Evolutionary conservation across 2,329 filamentous ascomycete genomes (phyloP), one percentile per base, ranked within the genome.

Genomic region (Ascochyta clinopodiicola): DNA sequence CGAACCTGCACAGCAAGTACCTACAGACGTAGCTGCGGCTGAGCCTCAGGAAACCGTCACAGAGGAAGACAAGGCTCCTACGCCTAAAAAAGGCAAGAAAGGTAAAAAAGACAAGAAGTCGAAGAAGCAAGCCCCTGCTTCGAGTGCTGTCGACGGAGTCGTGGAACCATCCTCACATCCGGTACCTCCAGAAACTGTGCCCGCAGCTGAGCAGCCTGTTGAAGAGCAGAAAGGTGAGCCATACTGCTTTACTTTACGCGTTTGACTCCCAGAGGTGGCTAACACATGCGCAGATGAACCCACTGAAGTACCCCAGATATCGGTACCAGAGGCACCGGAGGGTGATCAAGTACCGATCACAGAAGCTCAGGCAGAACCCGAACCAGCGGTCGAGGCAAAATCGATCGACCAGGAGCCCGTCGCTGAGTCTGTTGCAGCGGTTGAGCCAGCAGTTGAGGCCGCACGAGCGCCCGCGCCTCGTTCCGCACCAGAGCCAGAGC

Each of bases 401-500:
- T 44, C 57, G 38, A 52, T 51, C 32, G 42, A 31, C 51, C 45
- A 60, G 40, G 57, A 60, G 37, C 43, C 43, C 32, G 46, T 45
- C 25, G 22, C 45, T 24, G 43, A 51, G 29, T 17, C 42, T 43
- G 38, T 45, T 42, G 38, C 39, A 43, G 47, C 32, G 42, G 52
- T 46, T 42, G 52, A 56, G 46, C 52, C 52, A 56, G 46, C 46
- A 36, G 53, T 52, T 29, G 38, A 52, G 43, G 39, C 38, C 37
- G 53, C 48, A 47, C 53, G 47, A 52, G 47, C 47, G 48, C 48
- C 48, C 44, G 27, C 47, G 48, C 53, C 53, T 44, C 47, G 47
- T 48, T 32, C 55, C 55, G 48, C 53, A 54, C 55, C 44, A 54
- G 55, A 45, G 48, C 48, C 43, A 57, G 54, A 57, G 48, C 47